Evolutionary conservation across 345 rosid genomes (phyloP).

Genomic region (Brassica nigra): DNA sequence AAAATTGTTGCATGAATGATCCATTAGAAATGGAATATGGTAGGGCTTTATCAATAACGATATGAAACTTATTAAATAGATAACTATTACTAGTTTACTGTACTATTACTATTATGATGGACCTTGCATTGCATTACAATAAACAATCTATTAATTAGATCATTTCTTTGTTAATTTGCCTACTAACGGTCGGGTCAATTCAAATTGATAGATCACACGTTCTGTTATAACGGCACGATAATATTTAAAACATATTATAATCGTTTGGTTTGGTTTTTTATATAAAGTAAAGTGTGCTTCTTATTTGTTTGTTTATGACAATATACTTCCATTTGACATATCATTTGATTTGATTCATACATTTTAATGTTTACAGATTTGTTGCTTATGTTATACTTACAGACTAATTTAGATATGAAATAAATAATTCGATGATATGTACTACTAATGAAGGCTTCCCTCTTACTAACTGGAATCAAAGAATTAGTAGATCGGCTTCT

Average conservation of each 20-base stretch:
- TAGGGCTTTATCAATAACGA: not conserved
- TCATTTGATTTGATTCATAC: not conserved
- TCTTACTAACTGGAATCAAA: too few species aligned
- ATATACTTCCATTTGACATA: slow-evolving; percentile 5
- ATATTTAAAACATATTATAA: not conserved
- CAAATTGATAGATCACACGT: slow-evolving; percentile 39
- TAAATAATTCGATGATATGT: not conserved
- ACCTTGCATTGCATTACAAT: slow-evolving; percentile 20
- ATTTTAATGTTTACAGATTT: not conserved
- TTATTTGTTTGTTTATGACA: not conserved
- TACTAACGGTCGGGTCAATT: slow-evolving; percentile 38
- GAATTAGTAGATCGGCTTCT: not conserved
- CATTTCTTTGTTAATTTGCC: slow-evolving; percentile 28
- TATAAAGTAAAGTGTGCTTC: not conserved
- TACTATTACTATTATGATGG: slow-evolving; percentile 1
- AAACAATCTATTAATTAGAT: not conserved
- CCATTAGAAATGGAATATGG: slow-evolving; percentile 19
- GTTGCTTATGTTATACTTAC: not conserved
- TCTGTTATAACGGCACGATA: slow-evolving; percentile 14
- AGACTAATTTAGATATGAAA: not conserved
- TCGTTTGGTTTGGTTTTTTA: not conserved
- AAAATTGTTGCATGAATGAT: slow-evolving; percentile 22
- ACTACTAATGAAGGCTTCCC: not conserved
- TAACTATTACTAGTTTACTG: not conserved
- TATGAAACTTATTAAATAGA: not conserved